These are phyloP conservation scores for Boechera retrofracta DNA, from an alignment of 345 rosid genomes.

Conservation along the genomic window DNA sequence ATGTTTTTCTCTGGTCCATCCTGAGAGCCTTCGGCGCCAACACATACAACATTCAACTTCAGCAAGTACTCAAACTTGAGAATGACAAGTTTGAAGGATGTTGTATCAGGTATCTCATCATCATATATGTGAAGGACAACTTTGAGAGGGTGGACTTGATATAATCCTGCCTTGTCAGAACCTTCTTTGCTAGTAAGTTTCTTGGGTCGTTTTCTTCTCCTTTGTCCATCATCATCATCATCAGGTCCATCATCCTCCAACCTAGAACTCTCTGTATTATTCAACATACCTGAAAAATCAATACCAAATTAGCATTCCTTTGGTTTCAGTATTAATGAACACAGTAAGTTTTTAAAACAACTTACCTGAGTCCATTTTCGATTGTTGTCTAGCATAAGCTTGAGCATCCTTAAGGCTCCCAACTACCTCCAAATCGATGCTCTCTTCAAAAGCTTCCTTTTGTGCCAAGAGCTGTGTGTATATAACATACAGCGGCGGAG, in stretches of 20 bases:
- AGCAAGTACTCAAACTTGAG: slow-evolving; percentile 83
- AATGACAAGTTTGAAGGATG: slow-evolving; percentile 67
- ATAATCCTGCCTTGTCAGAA: slow-evolving; percentile 69
- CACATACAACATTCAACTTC: slow-evolving; percentile 85
- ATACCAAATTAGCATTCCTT: slow-evolving; percentile 26
- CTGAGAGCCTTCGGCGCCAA: slow-evolving; percentile 72
- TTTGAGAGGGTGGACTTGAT: slow-evolving; percentile 83
- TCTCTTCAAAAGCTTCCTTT: slow-evolving; percentile 91
- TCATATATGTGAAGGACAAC: slow-evolving; percentile 70
- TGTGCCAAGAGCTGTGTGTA: slow-evolving; percentile 87
- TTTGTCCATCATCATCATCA: slow-evolving; percentile 93
- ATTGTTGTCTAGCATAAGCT: slow-evolving; percentile 80
- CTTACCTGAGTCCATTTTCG: slow-evolving; percentile 72
- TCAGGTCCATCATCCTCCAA: slow-evolving; percentile 85
- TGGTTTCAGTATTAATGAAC: neutral
- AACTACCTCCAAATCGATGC: slow-evolving; percentile 71
- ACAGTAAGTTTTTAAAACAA: neutral
- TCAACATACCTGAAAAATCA: slow-evolving; percentile 55
- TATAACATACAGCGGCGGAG: slow-evolving; percentile 87
- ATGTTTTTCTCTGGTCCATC: slow-evolving; percentile 73
- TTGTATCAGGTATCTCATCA: slow-evolving; percentile 69
- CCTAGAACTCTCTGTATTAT: slow-evolving; percentile 65
- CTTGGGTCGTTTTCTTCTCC: slow-evolving; percentile 90
- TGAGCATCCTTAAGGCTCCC: slow-evolving; percentile 94
- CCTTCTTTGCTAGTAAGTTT: slow-evolving; percentile 57